phyloP scores from a whole-genome alignment of 495 filamentous ascomycete species.

The Penicillium argentinense region DNA sequence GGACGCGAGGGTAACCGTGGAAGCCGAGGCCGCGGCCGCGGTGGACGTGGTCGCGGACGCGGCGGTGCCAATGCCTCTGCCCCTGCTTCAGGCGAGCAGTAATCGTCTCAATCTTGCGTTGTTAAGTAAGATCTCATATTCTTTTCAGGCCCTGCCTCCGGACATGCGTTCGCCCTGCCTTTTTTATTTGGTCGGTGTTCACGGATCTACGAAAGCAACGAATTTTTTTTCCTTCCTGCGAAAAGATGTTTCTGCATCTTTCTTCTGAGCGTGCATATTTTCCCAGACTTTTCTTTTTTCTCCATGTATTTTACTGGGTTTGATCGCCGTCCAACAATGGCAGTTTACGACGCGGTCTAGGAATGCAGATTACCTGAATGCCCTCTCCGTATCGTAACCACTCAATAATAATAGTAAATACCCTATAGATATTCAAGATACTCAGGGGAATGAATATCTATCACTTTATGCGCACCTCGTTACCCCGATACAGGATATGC shows the following conservation, averaged over 20 bases:
- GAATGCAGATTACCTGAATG: too few species aligned
- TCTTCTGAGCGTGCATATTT: conserved; percentile 45
- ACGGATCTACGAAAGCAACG: conserved; percentile 41
- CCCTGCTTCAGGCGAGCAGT: conserved; percentile 19
- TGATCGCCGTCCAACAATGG: too few species aligned
- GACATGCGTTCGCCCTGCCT: not conserved
- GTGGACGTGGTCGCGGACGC: conserved; percentile 36
- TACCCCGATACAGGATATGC: too few species aligned
- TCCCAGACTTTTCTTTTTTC: conserved; percentile 21
- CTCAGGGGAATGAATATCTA: too few species aligned
- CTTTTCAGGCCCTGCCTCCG: too few species aligned
- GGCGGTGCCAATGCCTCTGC: conserved; percentile 32
- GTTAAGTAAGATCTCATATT: too few species aligned
- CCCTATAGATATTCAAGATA: too few species aligned
- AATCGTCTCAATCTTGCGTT: too few species aligned
- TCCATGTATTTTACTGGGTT: conserved; percentile 1
- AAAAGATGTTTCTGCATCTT: conserved; percentile 37
- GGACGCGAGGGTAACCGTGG: conserved; percentile 51
- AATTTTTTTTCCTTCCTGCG: conserved; percentile 35
- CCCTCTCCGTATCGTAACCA: too few species aligned
- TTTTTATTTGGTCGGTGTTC: not conserved
- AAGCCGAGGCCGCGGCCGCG: conserved; percentile 50
- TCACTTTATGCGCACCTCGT: too few species aligned
- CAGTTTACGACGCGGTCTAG: too few species aligned
- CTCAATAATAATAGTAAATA: too few species aligned